These are phyloP conservation scores for Paecilomyces niveus DNA, from an alignment of 2,329 filamentous ascomycete species.

Conservation along the genomic window DNA sequence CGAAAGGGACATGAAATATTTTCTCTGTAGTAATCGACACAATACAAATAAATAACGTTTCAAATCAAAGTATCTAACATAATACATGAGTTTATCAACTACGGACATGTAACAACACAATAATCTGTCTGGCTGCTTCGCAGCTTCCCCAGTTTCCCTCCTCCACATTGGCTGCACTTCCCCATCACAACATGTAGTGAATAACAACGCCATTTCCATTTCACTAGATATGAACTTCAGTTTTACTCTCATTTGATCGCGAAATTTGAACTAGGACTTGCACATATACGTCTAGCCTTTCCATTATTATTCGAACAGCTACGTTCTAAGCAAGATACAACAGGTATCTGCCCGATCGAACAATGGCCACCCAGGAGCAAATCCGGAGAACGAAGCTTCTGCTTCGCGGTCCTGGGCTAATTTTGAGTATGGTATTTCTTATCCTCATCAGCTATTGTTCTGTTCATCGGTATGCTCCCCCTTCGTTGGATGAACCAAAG, in stretches of 20 bases:
- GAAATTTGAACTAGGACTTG: neutral
- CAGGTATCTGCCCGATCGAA: neutral
- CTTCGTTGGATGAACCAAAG: too few relatives aligned
- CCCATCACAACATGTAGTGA: neutral
- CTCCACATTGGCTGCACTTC: neutral
- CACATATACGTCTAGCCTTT: neutral
- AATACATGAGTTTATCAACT: too few relatives aligned
- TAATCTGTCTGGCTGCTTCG: neutral
- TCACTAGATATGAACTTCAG: neutral
- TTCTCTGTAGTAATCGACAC: too few relatives aligned
- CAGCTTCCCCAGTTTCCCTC: neutral
- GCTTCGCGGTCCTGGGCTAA: neutral
- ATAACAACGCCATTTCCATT: neutral
- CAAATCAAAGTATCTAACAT: too few relatives aligned
- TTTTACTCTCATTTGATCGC: neutral
- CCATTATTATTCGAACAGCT: neutral
- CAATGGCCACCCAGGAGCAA: neutral
- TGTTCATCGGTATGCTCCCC: neutral
- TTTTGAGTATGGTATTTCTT: neutral
- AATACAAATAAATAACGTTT: too few relatives aligned
- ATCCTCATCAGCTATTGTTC: neutral
- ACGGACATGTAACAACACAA: too few relatives aligned
- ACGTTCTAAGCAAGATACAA: neutral
- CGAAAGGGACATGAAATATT: too few relatives aligned
- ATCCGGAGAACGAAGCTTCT: neutral